Percentiles rank a stretch among this genome's conserved stretches.
phyloP scores from a whole-genome alignment of 805 yeast genomes.

The Candida boidinii region DNA sequence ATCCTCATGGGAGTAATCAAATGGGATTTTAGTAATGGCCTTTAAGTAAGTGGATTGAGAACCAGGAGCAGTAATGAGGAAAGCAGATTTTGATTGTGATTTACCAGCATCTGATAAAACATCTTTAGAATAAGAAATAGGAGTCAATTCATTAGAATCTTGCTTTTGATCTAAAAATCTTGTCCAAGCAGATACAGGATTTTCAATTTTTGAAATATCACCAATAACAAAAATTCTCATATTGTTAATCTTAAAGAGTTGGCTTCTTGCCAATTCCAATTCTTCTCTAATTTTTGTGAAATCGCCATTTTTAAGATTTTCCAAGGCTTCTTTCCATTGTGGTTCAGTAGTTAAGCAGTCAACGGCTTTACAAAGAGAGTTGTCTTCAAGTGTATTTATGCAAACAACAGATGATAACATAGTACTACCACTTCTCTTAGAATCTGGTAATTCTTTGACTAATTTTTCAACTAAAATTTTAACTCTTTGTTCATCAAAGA shows the following conservation, averaged over 20 bases:
- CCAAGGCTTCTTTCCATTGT: conserved; percentile 39
- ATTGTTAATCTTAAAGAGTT: conserved; percentile 49
- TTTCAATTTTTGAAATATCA: conserved; percentile 41
- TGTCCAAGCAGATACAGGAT: conserved; percentile 57
- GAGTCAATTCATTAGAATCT: conserved; percentile 2
- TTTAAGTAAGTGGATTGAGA: conserved; percentile 72
- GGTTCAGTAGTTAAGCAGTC: conserved; percentile 60
- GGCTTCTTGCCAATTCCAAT: conserved; percentile 42
- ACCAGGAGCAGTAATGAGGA: conserved; percentile 67
- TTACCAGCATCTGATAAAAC: conserved; percentile 51
- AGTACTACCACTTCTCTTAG: conserved; percentile 51
- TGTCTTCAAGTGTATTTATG: conserved; percentile 37
- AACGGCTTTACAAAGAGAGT: conserved; percentile 57
- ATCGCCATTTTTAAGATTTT: conserved; percentile 45
- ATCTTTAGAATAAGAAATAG: conserved; percentile 45
- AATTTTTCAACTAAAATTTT: conserved; percentile 55
- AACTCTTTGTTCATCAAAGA: conserved; percentile 67
- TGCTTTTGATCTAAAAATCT: conserved; percentile 18
- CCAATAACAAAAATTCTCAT: conserved; percentile 66
- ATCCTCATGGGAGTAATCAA: conserved; percentile 47
- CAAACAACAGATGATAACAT: conserved; percentile 57
- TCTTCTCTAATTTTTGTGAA: conserved; percentile 37
- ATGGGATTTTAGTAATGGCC: conserved; percentile 52
- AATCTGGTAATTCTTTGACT: conserved; percentile 51
- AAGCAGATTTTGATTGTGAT: conserved; percentile 44